Evolutionary conservation across 352 stramenopile genomes (phyloP), one percentile per base, ranked within the genome.

Genomic region (Peronospora farinosa): DNA sequence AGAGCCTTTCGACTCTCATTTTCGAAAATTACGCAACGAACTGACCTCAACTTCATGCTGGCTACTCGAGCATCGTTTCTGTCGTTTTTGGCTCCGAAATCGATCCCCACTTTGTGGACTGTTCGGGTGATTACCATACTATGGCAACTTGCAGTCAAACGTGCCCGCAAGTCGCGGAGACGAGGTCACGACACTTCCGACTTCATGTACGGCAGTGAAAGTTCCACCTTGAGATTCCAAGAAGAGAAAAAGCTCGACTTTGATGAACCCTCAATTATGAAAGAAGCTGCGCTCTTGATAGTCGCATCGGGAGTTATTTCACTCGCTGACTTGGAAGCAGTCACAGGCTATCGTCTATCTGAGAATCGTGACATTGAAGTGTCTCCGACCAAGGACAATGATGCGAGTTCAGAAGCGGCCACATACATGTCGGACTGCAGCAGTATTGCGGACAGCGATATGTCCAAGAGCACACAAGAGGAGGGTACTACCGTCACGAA

Each of bases 131-230:
- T 65, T 28, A 50, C 56, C 21, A 58, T 50, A 7, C 51, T 69
- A 1, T 69, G 60, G 60, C 63, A 63, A 25, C 47, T 69, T 23
- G 60, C 56, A 9, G 46, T 69, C 6, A 51, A 47, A 25, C 60
- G 55, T 11, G 51, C 42, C 37, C 51, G 56, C 33, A 56, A 48
- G 23, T 47, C 59, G 12, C 51, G 51, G 8, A 31, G 42, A 36
- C 31, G 54, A 10, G n/a, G 41, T 5, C 40, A 46, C 19, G 10
- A 16, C 9, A 12, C 9, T 25, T 8, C 8, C 36, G 46, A 65
- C 41, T 41, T 40, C 16, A 46, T 58, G 33, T 55, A 50, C 31
- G 37, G 50, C 33, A 56, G 28, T 36, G 37, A 45, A n/a, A 13
- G 9, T 13, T 15, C 19, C 0, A 54, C 6, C 2, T 12, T 25